Percentiles rank a stretch among this genome's conserved stretches.
phyloP scores from a whole-genome alignment of 2,329 filamentous ascomycete species.

The Paraphaeosphaeria minitans region DNA sequence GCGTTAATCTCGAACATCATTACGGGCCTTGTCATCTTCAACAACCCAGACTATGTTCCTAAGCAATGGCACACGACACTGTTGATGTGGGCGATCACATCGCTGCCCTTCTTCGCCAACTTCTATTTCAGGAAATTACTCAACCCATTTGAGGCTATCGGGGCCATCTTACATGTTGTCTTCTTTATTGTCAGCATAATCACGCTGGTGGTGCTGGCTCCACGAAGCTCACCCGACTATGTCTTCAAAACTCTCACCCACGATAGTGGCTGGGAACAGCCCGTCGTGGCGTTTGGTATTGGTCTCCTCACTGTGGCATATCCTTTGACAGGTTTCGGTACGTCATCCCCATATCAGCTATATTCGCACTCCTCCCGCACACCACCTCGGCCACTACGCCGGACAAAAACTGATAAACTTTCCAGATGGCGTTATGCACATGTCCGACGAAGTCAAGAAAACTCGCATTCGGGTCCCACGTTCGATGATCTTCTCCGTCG shows the following conservation, averaged over 20 bases:
- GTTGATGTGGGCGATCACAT: slow-evolving; percentile 51
- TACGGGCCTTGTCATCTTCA: slow-evolving; percentile 18
- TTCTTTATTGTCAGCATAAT: slow-evolving; percentile 57
- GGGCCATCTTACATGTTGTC: slow-evolving; percentile 53
- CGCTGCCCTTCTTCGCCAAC: slow-evolving; percentile 49
- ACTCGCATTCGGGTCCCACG: slow-evolving; percentile 28
- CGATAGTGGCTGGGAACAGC: slow-evolving; percentile 48
- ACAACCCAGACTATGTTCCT: slow-evolving; percentile 5
- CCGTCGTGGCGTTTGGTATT: slow-evolving; percentile 50
- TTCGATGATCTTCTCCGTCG: slow-evolving; percentile 52
- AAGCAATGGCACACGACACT: slow-evolving; percentile 54
- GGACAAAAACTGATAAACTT: background rate
- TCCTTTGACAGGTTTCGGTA: slow-evolving; percentile 22
- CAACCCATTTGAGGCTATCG: slow-evolving; percentile 52
- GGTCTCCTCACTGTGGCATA: slow-evolving; percentile 42
- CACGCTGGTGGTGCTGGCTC: slow-evolving; percentile 50
- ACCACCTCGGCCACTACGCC: background rate
- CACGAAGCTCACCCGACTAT: slow-evolving; percentile 44
- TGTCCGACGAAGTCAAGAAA: slow-evolving; percentile 35
- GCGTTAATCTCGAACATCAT: slow-evolving; percentile 32
- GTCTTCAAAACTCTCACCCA: slow-evolving; percentile 55
- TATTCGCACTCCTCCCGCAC: background rate
- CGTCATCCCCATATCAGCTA: background rate
- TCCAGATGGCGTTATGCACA: slow-evolving; percentile 56
- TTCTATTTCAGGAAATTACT: slow-evolving; percentile 50